A percentile compares a stretch with the other conserved stretches of the same genome.
These are phyloP conservation scores for Gracilaria gracilis DNA, from an alignment of 23 red algal genomes.

Conservation along the genomic window DNA sequence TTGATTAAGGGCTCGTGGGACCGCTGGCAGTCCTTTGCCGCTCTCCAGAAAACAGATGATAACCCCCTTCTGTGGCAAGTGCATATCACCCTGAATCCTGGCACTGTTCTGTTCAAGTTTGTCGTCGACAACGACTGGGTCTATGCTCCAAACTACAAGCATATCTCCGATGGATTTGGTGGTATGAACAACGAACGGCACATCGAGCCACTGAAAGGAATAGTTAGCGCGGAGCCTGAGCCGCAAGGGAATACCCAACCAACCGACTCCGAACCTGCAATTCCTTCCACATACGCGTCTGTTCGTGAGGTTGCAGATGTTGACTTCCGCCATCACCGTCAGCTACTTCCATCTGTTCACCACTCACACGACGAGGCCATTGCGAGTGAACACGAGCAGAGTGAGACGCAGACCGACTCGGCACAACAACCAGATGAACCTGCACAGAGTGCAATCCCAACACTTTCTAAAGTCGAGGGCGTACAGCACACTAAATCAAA, in stretches of 20 bases:
- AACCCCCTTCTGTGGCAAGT: constrained; percentile 23
- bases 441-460: not conserved
- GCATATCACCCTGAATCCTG: not conserved
- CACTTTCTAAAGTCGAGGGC: too few species aligned
- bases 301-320: not conserved
- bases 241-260: not conserved
- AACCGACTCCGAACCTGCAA: not conserved
- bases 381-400: not conserved
- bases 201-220: not conserved
- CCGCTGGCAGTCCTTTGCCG: constrained; percentile 14
- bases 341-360: not conserved
- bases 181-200: constrained; percentile 26
- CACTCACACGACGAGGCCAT: not conserved
- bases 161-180: constrained; percentile 42
- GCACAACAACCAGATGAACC: not conserved
- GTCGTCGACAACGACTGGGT: constrained; percentile 52
- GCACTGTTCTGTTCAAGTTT: constrained; percentile 56
- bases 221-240: not conserved
- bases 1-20: constrained; percentile 33
- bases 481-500: not conserved
- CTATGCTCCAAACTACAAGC: constrained; percentile 11
- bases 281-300: not conserved
- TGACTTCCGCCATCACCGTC: not conserved
- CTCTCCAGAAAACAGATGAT: not conserved
- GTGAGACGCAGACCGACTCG: not conserved